phyloP scores from a whole-genome alignment of 345 rosid genomes.

The Physaria fendleri region DNA sequence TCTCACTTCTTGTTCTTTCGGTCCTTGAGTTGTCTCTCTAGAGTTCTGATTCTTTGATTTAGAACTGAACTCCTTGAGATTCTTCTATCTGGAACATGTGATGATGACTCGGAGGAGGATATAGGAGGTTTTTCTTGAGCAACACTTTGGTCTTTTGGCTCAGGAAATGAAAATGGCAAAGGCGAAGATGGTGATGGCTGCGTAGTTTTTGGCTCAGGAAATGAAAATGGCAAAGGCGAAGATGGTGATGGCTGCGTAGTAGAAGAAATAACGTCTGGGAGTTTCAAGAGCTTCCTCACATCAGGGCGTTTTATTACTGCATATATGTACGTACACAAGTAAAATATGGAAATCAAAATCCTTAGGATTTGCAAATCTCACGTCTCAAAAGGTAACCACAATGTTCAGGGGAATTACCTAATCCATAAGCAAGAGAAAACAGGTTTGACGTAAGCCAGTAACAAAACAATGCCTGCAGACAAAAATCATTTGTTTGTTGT shows the following conservation, averaged over 20 bases:
- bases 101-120: conserved; percentile 17
- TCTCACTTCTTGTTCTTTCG: conserved; percentile 29
- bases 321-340: conserved; percentile 9
- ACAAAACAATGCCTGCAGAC: conserved; percentile 41
- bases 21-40: conserved; percentile 36
- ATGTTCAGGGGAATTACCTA: conserved; percentile 27
- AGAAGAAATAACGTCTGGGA: conserved; percentile 29
- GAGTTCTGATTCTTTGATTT: conserved; percentile 35
- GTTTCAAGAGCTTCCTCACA: conserved; percentile 36
- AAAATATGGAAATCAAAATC: conserved; percentile 1
- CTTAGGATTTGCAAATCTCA: not conserved
- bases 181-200: conserved; percentile 11
- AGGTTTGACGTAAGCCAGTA: conserved; percentile 52
- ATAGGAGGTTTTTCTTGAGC: conserved; percentile 11
- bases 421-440: conserved; percentile 39
- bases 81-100: conserved; percentile 27
- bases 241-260: conserved; percentile 12
- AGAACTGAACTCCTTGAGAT: conserved; percentile 33
- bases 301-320: conserved; percentile 37
- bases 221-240: conserved; percentile 24
- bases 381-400: not conserved
- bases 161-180: conserved; percentile 27
- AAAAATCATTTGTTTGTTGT: not conserved
- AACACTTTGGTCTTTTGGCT: conserved; percentile 17
- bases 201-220: too few relatives aligned